These are phyloP conservation scores for Ophiostoma sp. DNA, from an alignment of 2,329 filamentous ascomycete genomes.

Conservation along the genomic window DNA sequence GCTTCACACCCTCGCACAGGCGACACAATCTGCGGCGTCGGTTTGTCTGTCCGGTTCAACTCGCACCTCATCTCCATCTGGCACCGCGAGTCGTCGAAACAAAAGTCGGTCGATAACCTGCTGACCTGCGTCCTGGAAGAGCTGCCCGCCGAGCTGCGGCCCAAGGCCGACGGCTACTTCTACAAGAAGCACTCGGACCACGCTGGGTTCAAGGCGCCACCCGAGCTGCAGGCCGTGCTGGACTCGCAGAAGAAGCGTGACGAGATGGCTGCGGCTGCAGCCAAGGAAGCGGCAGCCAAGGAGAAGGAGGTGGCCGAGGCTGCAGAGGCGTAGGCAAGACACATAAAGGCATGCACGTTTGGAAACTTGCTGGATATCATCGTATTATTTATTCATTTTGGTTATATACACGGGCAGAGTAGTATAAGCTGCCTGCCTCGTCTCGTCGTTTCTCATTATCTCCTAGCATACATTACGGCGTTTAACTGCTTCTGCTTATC, in stretches of 20 bases:
- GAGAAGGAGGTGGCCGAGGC: neutral
- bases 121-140: conserved; percentile 71
- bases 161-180: conserved; percentile 70
- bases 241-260: conserved; percentile 57
- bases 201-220: conserved; percentile 70
- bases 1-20: conserved; percentile 47
- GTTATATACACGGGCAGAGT: neutral
- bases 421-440: neutral
- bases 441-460: neutral
- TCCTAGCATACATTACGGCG: conserved; percentile 23
- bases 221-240: conserved; percentile 58
- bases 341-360: neutral
- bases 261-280: conserved; percentile 34
- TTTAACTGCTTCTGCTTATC: neutral
- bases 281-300: neutral
- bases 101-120: conserved; percentile 74
- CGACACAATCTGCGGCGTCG: conserved; percentile 86
- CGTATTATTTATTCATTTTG: neutral
- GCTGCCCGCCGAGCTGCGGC: conserved; percentile 70
- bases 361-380: neutral
- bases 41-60: conserved; percentile 85
- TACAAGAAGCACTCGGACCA: conserved; percentile 93
- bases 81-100: conserved; percentile 84
- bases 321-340: neutral
- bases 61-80: conserved; percentile 86